phyloP scores from a whole-genome alignment of 1,284 basidiomycete species.

The Takashimella tepidaria region DNA sequence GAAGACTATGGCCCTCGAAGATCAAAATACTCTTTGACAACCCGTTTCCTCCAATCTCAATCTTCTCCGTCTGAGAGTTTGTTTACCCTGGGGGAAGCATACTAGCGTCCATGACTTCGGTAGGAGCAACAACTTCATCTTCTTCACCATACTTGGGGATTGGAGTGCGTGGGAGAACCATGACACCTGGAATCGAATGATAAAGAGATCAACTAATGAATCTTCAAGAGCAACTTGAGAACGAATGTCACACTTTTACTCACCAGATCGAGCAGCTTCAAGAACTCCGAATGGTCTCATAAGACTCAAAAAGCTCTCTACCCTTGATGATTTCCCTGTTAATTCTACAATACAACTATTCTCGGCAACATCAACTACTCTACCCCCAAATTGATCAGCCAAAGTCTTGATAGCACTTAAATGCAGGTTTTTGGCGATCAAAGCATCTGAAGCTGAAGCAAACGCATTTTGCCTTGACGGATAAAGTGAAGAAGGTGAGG shows the following conservation, averaged over 20 bases:
- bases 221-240: background rate
- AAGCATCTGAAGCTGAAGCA: slow-evolving; percentile 63
- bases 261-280: slow-evolving; percentile 87
- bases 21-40: too few species aligned
- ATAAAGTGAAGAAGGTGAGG: slow-evolving; percentile 38
- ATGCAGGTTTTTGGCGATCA: slow-evolving; percentile 85
- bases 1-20: too few species aligned
- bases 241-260: slow-evolving; percentile 40
- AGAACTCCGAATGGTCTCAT: slow-evolving; percentile 93
- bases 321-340: slow-evolving; percentile 82
- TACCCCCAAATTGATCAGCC: slow-evolving; percentile 82
- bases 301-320: slow-evolving; percentile 88
- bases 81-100: slow-evolving; percentile 80
- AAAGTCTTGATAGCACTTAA: slow-evolving; percentile 80
- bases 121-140: slow-evolving; percentile 51
- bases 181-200: slow-evolving; percentile 61
- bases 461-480: slow-evolving; percentile 25
- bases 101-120: slow-evolving; percentile 68
- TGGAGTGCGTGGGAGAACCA: slow-evolving; percentile 94
- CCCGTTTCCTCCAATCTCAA: too few species aligned
- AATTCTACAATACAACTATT: slow-evolving; percentile 93
- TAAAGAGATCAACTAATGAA: background rate
- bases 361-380: slow-evolving; percentile 91
- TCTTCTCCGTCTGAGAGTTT: too few species aligned
- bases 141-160: slow-evolving; percentile 65